phyloP scores from a whole-genome alignment of 2,329 filamentous ascomycete genomes.

The Zymoseptoria crescenta region DNA sequence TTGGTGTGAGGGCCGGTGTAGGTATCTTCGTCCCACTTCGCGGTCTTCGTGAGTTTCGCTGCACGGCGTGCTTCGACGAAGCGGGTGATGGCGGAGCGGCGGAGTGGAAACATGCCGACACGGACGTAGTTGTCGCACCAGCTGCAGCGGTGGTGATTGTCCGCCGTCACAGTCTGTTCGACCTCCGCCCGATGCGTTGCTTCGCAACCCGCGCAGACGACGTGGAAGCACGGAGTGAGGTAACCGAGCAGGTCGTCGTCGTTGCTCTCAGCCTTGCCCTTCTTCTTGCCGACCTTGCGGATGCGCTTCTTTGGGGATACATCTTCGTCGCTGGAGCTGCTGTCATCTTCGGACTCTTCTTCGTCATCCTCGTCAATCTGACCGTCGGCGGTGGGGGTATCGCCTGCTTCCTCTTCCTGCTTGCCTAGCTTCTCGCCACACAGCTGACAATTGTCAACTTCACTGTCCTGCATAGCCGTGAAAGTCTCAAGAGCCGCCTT shows the following conservation, averaged over 20 bases:
- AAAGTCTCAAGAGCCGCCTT: constrained; percentile 80
- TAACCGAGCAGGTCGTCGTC: constrained; percentile 57
- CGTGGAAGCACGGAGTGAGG: constrained; percentile 81
- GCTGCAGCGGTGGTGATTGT: constrained; percentile 53
- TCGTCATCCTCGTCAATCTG: constrained; percentile 7
- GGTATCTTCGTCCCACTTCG: constrained; percentile 51
- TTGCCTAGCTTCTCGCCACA: constrained; percentile 57
- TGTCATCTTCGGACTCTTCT: constrained; percentile 36
- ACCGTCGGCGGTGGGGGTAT: constrained; percentile 33
- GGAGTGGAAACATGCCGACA: constrained; percentile 60
- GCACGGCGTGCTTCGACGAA: constrained; percentile 45
- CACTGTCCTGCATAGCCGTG: constrained; percentile 73
- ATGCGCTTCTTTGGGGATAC: constrained; percentile 17
- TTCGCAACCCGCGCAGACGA: constrained; percentile 72
- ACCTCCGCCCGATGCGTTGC: constrained; percentile 45
- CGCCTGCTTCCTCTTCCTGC: constrained; percentile 47
- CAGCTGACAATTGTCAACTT: constrained; percentile 62
- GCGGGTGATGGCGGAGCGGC: constrained; percentile 45
- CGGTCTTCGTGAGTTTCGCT: constrained; percentile 36
- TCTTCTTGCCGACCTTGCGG: constrained; percentile 41
- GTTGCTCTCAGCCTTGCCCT: too few relatives aligned
- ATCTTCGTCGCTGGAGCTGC: constrained; percentile 44
- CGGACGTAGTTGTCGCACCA: constrained; percentile 59
- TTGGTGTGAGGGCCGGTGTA: constrained; percentile 90
- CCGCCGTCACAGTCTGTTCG: constrained; percentile 26